phyloP scores from a whole-genome alignment of 768 basidiomycete species.

The Lentinula detonsa region DNA sequence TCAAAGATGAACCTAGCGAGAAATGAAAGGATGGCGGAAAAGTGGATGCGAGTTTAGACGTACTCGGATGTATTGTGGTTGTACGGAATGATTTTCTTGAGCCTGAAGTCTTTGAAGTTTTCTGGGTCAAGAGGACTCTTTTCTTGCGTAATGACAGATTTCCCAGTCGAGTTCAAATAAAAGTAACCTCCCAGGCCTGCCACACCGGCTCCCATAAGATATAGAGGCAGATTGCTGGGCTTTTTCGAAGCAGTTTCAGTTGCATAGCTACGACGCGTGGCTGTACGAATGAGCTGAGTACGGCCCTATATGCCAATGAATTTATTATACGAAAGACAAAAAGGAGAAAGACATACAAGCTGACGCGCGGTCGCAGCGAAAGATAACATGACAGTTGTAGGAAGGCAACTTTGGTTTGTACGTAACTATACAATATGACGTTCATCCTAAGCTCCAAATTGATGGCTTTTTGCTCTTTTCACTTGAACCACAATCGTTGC shows the following conservation, averaged over 20 bases:
- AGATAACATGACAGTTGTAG: constrained; percentile 29
- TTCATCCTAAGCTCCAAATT: neutral
- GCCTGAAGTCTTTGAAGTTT: constrained; percentile 73
- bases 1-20: constrained; percentile 66
- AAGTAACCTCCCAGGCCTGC: constrained; percentile 38
- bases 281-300: constrained; percentile 1
- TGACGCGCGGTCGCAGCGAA: constrained; percentile 37
- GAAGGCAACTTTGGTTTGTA: neutral
- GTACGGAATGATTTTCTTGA: constrained; percentile 78
- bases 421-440: neutral
- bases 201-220: constrained; percentile 42
- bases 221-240: constrained; percentile 41
- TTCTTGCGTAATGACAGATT: constrained; percentile 34
- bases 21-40: neutral
- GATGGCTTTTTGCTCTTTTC: neutral
- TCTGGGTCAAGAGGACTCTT: constrained; percentile 72
- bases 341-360: constrained; percentile 23
- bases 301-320: constrained; percentile 3
- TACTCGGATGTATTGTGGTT: constrained; percentile 91
- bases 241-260: constrained; percentile 39
- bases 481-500: neutral
- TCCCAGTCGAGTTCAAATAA: constrained; percentile 37
- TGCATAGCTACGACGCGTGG: constrained; percentile 8
- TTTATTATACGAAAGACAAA: neutral
- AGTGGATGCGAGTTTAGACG: constrained; percentile 11